A percentile compares a stretch with the other conserved stretches of the same genome.
Conservation (phyloP, 2,329 filamentous ascomycete genomes). For the Rutstroemia sp. region DNA sequence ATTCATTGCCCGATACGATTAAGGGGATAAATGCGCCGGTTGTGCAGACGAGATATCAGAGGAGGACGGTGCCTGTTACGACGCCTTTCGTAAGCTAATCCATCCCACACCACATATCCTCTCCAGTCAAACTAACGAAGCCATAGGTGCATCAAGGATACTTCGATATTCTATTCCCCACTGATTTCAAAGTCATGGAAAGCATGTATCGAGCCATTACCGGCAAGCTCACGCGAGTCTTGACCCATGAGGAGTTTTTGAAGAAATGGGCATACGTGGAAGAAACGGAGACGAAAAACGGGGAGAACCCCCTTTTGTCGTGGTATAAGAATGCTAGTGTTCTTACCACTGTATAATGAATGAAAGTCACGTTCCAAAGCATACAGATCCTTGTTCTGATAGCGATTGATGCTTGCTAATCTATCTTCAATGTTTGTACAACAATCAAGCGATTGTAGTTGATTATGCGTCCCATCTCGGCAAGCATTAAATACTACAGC, state of each 20-base stretch:
- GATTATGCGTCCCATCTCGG: no score
- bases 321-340: constrained; percentile 97
- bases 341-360: constrained; percentile 68
- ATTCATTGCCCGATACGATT: constrained; percentile 74
- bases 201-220: constrained; percentile 89
- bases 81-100: constrained; percentile 70
- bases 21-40: constrained; percentile 86
- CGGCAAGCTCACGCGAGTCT: constrained; percentile 79
- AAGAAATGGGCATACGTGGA: constrained; percentile 82
- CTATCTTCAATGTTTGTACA: not conserved
- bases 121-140: constrained; percentile 1
- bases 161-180: constrained; percentile 98
- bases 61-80: constrained; percentile 79
- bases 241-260: constrained; percentile 87
- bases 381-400: not conserved
- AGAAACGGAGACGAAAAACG: constrained; percentile 79
- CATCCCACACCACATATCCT: not conserved
- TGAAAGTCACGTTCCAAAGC: not conserved
- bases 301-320: constrained; percentile 84
- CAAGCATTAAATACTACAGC: no score
- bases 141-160: constrained; percentile 89
- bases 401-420: not conserved
- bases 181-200: constrained; percentile 86
- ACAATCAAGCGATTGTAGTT: no score
- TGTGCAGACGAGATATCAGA: constrained; percentile 87